A percentile compares a stretch with the other conserved stretches of the same genome.
Evolutionary conservation across 1,284 basidiomycete species (phyloP).

Genomic region (Pseudozyma thailandica): DNA sequence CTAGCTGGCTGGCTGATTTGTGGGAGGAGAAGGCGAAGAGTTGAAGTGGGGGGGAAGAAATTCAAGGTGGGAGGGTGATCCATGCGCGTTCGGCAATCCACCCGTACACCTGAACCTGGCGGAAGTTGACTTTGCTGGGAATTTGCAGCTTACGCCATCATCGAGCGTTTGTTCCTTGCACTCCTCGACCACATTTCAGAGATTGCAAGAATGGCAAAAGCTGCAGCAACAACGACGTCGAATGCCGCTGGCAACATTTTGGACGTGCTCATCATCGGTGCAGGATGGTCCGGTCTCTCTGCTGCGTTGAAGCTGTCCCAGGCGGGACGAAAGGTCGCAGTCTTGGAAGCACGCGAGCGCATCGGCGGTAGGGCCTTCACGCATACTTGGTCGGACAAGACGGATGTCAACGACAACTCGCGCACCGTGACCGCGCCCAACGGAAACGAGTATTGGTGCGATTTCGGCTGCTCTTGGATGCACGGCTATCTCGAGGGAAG

Average conservation of each 20-base stretch:
- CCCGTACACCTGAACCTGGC: too few species aligned
- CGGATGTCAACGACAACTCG: slow-evolving; percentile 34
- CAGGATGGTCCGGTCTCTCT: slow-evolving; percentile 71
- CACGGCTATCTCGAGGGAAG: slow-evolving; percentile 71
- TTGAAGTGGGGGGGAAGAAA: not conserved
- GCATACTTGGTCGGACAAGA: slow-evolving; percentile 59
- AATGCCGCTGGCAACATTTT: slow-evolving; percentile 16
- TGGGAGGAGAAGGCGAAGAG: too few species aligned
- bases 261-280: slow-evolving; percentile 71
- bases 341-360: slow-evolving; percentile 71
- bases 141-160: too few species aligned
- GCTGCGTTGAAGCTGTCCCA: slow-evolving; percentile 69
- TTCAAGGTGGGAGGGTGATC: slow-evolving; percentile 3
- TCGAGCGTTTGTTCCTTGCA: too few species aligned
- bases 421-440: slow-evolving; percentile 14
- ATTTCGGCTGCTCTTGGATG: slow-evolving; percentile 70
- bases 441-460: slow-evolving; percentile 33
- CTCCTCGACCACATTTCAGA: not conserved
- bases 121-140: too few species aligned
- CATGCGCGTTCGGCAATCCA: slow-evolving; percentile 11
- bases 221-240: slow-evolving; percentile 17
- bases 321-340: slow-evolving; percentile 69
- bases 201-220: slow-evolving; percentile 10
- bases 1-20: too few species aligned
- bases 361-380: slow-evolving; percentile 71